Base-by-base conservation (phyloP, 1,139 yeast species). In the Magnusiomyces sp. region DNA sequence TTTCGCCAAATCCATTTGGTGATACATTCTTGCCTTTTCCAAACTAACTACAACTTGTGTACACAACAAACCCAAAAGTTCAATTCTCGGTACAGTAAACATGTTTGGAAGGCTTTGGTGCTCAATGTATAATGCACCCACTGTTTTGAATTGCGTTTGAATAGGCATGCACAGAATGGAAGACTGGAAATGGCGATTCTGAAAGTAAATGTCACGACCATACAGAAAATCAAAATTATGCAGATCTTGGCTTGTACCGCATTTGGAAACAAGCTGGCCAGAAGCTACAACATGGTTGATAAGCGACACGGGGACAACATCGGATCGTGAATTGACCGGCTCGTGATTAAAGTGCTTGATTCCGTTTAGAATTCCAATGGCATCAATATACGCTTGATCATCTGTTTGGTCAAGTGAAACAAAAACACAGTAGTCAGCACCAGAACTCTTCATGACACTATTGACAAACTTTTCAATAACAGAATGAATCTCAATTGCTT, bases 21-120 rank as follows among this genome's bases (percentile, higher is more conserved):
- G 62, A 56, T 76, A 76, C 16, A 77, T 61, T 36, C 69, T 67
- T 0, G 79, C 73, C 52, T 77, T 77, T 20, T 73, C 75, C 34
- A 77, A 63, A 1, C 81, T 73, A 20, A 77, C 79, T 0, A 79
- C 77, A 3, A 80, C 80, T 57, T 77, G 81, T 0, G 78, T 71
- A 54, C 80, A 73, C 43, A 77, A 63, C 51, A 77, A 64, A 16
- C 68, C 69, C n/a, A 74, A 62, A 43, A 76, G 61, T 53, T 74
- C 77, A 20, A 71, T 58, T 54, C 72, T 70, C 23, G 68, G 66
- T 10, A 64, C 60, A 5, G 68, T 61, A 53, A 73, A 70, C 27
- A 66, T 45, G 53, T 61, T 52, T 1, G 58, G 47, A 27, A 53
- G 48, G 29, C 60, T 63, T 47, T 61, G 67, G 45, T 66, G 68